These are phyloP conservation scores for Diplodia seriata DNA, from an alignment of 2,329 filamentous ascomycete species.

Conservation along the genomic window DNA sequence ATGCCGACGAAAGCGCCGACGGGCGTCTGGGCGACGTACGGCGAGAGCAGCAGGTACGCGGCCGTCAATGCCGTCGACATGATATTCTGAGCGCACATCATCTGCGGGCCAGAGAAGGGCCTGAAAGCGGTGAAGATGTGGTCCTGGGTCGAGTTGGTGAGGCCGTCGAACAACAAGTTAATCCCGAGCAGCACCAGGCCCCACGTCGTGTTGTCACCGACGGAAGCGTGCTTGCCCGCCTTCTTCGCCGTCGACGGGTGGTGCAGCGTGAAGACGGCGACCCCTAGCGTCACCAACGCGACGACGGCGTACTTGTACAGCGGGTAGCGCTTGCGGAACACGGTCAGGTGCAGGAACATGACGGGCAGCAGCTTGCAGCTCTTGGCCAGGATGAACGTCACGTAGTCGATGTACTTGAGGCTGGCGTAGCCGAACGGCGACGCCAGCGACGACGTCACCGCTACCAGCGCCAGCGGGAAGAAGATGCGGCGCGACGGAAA, in stretches of 20 bases:
- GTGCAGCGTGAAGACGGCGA: conserved; percentile 94
- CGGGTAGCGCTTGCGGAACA: conserved; percentile 89
- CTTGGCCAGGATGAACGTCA: conserved; percentile 96
- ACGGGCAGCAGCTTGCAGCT: conserved; percentile 98
- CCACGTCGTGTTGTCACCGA: conserved; percentile 69
- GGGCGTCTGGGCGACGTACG: conserved; percentile 74
- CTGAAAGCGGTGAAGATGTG: conserved; percentile 82
- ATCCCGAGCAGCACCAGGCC: conserved; percentile 83
- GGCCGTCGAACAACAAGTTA: conserved; percentile 92
- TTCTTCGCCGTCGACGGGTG: conserved; percentile 57
- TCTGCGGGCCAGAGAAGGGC: conserved; percentile 89
- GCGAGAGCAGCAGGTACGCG: conserved; percentile 77
- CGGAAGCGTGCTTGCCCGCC: conserved; percentile 49
- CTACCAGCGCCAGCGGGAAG: conserved; percentile 80
- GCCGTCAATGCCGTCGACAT: conserved; percentile 81
- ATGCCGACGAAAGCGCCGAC: conserved; percentile 53
- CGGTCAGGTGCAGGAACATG: conserved; percentile 92
- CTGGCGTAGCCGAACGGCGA: conserved; percentile 96
- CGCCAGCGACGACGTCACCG: conserved; percentile 84
- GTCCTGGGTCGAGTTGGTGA: conserved; percentile 97
- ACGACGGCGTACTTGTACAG: conserved; percentile 97
- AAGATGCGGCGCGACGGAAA: conserved; percentile 81
- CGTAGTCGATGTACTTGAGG: conserved; percentile 93
- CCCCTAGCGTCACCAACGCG: conserved; percentile 85
- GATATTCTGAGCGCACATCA: conserved; percentile 98